Evolutionary conservation across 768 basidiomycete genomes (phyloP).

Genomic region (Suillus subaureus): DNA sequence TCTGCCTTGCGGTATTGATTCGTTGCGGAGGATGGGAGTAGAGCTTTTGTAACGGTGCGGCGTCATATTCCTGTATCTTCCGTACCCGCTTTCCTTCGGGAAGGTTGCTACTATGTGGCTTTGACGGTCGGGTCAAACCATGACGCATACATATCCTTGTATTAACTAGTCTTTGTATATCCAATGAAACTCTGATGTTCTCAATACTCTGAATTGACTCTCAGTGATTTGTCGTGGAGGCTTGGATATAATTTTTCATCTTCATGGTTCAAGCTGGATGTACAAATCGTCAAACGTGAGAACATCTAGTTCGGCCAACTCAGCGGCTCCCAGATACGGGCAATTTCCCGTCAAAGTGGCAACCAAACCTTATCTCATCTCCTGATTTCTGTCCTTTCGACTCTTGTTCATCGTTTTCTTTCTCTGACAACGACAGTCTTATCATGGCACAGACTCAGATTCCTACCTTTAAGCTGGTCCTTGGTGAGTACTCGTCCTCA

Average conservation of each 20-base stretch:
- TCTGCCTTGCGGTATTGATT: conserved; percentile 60
- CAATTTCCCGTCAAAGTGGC: conserved; percentile 27
- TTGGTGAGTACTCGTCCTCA: conserved; percentile 60
- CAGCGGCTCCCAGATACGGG: conserved; percentile 24
- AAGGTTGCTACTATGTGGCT: conserved; percentile 71
- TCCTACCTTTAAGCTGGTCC: conserved; percentile 98
- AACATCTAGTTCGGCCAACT: conserved; percentile 4
- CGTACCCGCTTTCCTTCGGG: conserved; percentile 49
- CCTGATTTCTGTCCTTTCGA: conserved; percentile 36
- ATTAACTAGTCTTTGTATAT: background rate
- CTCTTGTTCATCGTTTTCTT: conserved; percentile 23
- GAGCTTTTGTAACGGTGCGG: conserved; percentile 48
- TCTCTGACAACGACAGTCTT: conserved; percentile 26
- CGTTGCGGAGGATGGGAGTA: conserved; percentile 42
- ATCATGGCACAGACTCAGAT: conserved; percentile 49
- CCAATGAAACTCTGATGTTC: background rate
- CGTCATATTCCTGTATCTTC: conserved; percentile 86
- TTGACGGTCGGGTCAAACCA: conserved; percentile 86
- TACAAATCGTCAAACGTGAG: background rate
- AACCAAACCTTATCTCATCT: conserved; percentile 40
- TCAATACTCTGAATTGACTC: no score
- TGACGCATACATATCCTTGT: conserved; percentile 58
- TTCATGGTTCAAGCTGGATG: no score
- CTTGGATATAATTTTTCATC: background rate
- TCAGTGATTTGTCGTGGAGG: background rate